Percentiles rank a stretch among this genome's conserved stretches.
phyloP scores from a whole-genome alignment of 139 green algal species.

The Volvox reticuliferus region DNA sequence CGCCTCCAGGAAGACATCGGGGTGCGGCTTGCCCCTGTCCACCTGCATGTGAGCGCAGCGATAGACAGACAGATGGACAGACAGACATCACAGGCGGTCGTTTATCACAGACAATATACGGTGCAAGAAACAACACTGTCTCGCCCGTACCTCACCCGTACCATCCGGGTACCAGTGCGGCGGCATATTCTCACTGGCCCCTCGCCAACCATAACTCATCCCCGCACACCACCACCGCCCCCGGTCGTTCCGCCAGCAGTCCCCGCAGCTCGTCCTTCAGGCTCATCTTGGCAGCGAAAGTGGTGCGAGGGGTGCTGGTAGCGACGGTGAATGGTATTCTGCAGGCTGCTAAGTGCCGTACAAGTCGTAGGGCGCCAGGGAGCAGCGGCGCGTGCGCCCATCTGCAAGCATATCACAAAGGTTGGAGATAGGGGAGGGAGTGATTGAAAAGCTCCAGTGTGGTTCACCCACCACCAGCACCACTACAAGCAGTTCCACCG shows the following conservation, averaged over 20 bases:
- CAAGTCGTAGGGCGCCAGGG: slow-evolving; percentile 85
- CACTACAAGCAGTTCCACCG: not conserved
- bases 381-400: slow-evolving; percentile 79
- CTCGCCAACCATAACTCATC: slow-evolving; percentile 73
- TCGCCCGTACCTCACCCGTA: too few species aligned
- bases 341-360: slow-evolving; percentile 75
- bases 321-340: slow-evolving; percentile 81
- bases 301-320: slow-evolving; percentile 76
- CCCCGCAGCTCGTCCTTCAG: slow-evolving; percentile 58
- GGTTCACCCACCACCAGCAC: too few species aligned
- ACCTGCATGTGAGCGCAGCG: not conserved
- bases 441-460: not conserved
- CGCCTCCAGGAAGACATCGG: slow-evolving; percentile 87
- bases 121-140: too few species aligned
- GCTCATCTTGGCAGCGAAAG: slow-evolving; percentile 73
- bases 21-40: slow-evolving; percentile 85
- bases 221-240: slow-evolving; percentile 70
- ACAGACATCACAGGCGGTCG: too few species aligned
- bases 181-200: too few species aligned
- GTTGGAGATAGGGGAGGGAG: not conserved
- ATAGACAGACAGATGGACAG: too few species aligned
- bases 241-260: slow-evolving; percentile 55
- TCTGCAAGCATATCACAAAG: too few species aligned
- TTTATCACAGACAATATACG: too few species aligned
- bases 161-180: too few species aligned